A percentile compares a stretch with the other conserved stretches of the same genome.
Evolutionary conservation across 176 grass and related monocot genomes (phyloP).

Genomic region (Thinopyrum elongatum): DNA sequence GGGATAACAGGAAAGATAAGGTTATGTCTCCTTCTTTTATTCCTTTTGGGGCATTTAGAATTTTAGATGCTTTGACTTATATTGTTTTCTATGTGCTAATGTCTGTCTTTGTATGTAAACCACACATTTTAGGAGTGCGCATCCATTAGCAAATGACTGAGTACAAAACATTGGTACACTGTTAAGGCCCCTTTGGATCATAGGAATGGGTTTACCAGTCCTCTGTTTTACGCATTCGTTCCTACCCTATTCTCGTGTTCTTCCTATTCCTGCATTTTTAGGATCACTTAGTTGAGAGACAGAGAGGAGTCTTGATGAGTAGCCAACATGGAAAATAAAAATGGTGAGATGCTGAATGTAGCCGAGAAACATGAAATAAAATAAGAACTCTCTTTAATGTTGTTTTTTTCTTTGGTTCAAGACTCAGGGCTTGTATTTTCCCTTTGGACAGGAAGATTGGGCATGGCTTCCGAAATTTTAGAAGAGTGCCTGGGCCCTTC

Average conservation of each 20-base stretch:
- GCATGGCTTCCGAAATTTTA: background rate
- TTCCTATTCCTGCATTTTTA: too few relatives aligned
- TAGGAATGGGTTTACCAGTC: too few relatives aligned
- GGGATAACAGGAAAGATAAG: constrained; percentile 98
- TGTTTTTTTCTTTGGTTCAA: background rate
- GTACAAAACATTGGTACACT: background rate
- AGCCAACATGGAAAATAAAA: background rate
- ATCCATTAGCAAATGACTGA: background rate
- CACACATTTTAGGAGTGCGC: background rate
- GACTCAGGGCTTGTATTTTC: background rate
- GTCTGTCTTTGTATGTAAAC: background rate
- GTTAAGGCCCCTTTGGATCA: background rate
- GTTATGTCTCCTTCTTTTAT: constrained; percentile 28
- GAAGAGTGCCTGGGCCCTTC: too few relatives aligned
- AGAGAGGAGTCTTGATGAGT: background rate
- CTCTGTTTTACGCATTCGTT: too few relatives aligned
- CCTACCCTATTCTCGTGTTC: too few relatives aligned
- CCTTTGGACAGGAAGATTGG: background rate
- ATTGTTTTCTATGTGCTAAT: background rate
- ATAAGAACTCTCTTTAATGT: background rate
- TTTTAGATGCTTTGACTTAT: constrained; percentile 2
- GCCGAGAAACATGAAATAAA: constrained; percentile 2
- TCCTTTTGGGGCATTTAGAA: constrained; percentile 1
- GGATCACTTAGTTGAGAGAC: background rate
- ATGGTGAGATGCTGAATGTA: background rate